Conservation (phyloP, 2,329 filamentous ascomycete genomes). For the Paramyrothecium sp. region DNA sequence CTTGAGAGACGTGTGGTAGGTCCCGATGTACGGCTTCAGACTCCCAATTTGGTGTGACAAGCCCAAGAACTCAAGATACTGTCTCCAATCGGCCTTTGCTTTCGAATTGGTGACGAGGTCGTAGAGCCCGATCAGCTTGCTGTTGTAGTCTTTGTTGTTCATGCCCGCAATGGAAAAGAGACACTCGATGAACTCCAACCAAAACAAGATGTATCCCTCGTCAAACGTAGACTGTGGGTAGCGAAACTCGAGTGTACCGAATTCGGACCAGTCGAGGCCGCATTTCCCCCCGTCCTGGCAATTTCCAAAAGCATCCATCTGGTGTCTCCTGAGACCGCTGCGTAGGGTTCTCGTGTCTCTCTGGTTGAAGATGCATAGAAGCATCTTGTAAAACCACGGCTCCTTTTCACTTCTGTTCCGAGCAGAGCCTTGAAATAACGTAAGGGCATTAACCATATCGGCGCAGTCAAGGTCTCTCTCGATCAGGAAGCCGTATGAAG, state of each 20-base stretch:
- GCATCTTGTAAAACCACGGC: not conserved
- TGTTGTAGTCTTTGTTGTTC: conserved; percentile 11
- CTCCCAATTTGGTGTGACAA: conserved; percentile 7
- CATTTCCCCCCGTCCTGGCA: conserved; percentile 10
- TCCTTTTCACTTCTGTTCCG: not conserved
- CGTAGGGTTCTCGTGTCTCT: conserved; percentile 6
- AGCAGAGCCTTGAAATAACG: not conserved
- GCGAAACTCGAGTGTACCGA: conserved; percentile 23
- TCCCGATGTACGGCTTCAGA: conserved; percentile 12
- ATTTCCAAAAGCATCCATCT: not conserved
- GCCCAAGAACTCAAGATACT: conserved; percentile 15
- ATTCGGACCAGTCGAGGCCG: conserved; percentile 18
- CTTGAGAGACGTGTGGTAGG: conserved; percentile 12
- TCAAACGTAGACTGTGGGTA: conserved; percentile 24
- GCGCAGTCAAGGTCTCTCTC: not conserved
- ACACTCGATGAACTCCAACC: conserved; percentile 19
- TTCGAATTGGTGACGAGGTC: conserved; percentile 16
- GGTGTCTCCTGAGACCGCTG: conserved; percentile 2
- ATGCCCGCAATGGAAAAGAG: conserved; percentile 17
- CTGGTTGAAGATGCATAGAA: not conserved
- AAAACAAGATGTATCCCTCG: conserved; percentile 18
- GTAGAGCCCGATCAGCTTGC: conserved; percentile 16
- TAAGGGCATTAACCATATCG: not conserved
- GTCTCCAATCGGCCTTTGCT: conserved; percentile 13
- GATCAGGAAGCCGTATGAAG: not conserved